Evolutionary conservation across 2,329 filamentous ascomycete species (phyloP).

Genomic region (Nigrospora oryzae): DNA sequence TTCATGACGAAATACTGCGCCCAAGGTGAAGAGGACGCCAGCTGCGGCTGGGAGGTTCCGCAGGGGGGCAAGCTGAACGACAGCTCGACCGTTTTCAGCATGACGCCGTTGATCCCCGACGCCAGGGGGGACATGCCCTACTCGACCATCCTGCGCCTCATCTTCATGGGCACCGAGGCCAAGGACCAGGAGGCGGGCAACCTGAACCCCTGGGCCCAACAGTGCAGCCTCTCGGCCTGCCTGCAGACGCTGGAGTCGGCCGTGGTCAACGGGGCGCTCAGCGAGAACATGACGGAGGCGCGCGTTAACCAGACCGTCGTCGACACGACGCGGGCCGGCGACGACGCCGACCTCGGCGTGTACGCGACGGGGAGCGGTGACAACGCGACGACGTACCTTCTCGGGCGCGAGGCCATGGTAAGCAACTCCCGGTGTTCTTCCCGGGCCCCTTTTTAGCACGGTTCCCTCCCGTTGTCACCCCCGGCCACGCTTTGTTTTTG

Average conservation of each 20-base stretch:
- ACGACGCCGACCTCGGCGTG: constrained; percentile 10
- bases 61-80: constrained; percentile 14
- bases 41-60: constrained; percentile 21
- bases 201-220: constrained; percentile 19
- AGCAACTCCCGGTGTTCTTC: no score
- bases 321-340: constrained; percentile 9
- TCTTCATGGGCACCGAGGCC: constrained; percentile 23
- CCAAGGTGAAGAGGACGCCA: background rate
- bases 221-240: constrained; percentile 19
- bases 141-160: constrained; percentile 21
- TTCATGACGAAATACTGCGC: constrained; percentile 18
- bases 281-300: constrained; percentile 11
- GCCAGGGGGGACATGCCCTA: constrained; percentile 16
- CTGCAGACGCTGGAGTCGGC: constrained; percentile 17
- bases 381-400: constrained; percentile 10
- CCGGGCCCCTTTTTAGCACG: no score
- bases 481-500: no score
- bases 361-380: constrained; percentile 8
- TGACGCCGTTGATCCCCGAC: constrained; percentile 19
- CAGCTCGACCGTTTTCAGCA: constrained; percentile 19
- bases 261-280: constrained; percentile 17
- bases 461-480: no score
- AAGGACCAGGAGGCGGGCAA: constrained; percentile 12
- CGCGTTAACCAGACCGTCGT: constrained; percentile 17
- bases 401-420: constrained; percentile 18